Percentiles rank a stretch among this genome's conserved stretches.
Conservation (phyloP, 2,329 filamentous ascomycete species). For the Eutypa lata region DNA sequence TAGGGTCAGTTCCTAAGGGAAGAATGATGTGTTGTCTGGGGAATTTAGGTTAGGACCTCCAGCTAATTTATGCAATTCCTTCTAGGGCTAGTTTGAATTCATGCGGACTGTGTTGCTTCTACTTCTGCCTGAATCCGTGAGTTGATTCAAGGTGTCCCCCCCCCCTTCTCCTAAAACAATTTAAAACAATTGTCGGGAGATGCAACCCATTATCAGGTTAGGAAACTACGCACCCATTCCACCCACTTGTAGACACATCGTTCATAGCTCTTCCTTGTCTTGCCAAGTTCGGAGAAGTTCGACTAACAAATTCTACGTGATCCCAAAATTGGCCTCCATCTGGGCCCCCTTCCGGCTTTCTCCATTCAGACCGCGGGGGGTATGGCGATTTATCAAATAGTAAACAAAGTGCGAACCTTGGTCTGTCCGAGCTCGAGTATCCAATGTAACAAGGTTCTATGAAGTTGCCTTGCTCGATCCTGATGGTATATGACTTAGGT, state of each 20-base stretch:
- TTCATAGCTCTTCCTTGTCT: slow-evolving; percentile 18
- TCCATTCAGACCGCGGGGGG: slow-evolving; percentile 23
- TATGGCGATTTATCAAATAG: slow-evolving; percentile 26
- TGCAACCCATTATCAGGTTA: too few relatives aligned
- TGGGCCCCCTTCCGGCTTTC: slow-evolving; percentile 13
- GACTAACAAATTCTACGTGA: slow-evolving; percentile 19
- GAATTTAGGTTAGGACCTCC: too few relatives aligned
- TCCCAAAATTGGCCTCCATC: slow-evolving; percentile 18
- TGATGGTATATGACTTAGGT: slow-evolving; percentile 19
- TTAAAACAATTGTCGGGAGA: too few relatives aligned
- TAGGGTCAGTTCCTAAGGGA: too few relatives aligned
- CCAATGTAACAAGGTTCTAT: slow-evolving; percentile 13
- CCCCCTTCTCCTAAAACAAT: too few relatives aligned
- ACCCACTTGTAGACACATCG: slow-evolving; percentile 1
- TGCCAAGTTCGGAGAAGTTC: slow-evolving; percentile 10
- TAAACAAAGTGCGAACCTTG: slow-evolving; percentile 17
- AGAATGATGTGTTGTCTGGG: too few relatives aligned
- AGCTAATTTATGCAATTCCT: too few relatives aligned
- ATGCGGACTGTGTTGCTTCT: too few relatives aligned
- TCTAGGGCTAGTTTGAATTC: too few relatives aligned
- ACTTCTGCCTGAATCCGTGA: too few relatives aligned
- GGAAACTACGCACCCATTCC: slow-evolving; percentile 4
- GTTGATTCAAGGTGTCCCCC: too few relatives aligned
- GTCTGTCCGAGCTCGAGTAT: slow-evolving; percentile 2
- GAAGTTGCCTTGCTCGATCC: slow-evolving; percentile 24